phyloP scores from a whole-genome alignment of 2,329 filamentous ascomycete species.

The Xylaria sp. region DNA sequence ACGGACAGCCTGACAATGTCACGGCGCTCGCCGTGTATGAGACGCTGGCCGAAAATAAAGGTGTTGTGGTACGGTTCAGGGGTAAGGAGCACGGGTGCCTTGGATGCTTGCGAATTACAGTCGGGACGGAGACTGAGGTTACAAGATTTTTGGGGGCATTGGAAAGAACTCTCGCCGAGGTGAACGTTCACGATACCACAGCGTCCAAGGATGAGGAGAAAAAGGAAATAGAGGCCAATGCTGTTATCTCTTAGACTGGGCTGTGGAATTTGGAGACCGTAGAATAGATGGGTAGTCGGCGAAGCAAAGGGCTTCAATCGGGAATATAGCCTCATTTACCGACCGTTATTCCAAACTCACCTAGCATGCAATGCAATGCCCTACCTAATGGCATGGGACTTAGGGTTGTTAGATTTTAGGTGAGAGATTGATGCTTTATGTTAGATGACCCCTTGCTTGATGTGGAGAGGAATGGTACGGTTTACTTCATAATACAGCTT shows the following conservation, averaged over 20 bases:
- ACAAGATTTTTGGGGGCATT: slow-evolving; percentile 77
- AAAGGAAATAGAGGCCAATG: slow-evolving; percentile 45
- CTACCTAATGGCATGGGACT: background rate
- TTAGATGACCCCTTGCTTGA: background rate
- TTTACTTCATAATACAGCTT: slow-evolving; percentile 16
- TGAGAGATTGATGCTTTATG: background rate
- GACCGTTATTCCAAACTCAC: background rate
- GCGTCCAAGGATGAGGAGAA: slow-evolving; percentile 43
- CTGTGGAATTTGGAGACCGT: background rate
- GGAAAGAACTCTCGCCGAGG: slow-evolving; percentile 53
- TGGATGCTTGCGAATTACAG: slow-evolving; percentile 88
- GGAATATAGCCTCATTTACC: background rate
- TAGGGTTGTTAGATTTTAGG: too few species aligned
- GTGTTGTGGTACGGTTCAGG: slow-evolving; percentile 91
- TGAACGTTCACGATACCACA: slow-evolving; percentile 42
- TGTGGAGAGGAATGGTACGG: background rate
- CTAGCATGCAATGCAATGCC: background rate
- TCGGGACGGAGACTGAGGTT: slow-evolving; percentile 88
- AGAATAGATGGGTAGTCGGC: background rate
- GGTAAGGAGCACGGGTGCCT: slow-evolving; percentile 90
- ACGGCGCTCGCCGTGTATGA: slow-evolving; percentile 83
- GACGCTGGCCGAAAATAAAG: slow-evolving; percentile 79
- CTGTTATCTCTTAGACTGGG: slow-evolving; percentile 43
- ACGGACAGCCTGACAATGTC: slow-evolving; percentile 77
- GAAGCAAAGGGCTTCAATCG: background rate